Percentiles rank a stretch among this genome's conserved stretches.
phyloP scores from a whole-genome alignment of 208 protist genomes.

The Borovskyia barvae region DNA sequence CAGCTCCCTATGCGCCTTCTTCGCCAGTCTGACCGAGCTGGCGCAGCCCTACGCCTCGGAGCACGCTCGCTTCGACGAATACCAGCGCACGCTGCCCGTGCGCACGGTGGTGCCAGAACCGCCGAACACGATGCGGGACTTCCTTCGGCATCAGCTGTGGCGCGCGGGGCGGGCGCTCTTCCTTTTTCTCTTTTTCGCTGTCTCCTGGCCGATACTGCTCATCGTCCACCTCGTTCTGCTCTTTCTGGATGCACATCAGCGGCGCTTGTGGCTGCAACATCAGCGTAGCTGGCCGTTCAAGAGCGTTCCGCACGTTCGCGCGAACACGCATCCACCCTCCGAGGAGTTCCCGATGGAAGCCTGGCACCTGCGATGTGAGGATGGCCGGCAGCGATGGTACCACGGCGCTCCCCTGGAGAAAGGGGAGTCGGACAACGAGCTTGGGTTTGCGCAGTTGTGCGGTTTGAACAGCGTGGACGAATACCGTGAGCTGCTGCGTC shows the following conservation, averaged over 20 bases:
- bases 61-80: constrained; percentile 36
- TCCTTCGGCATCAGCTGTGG: constrained; percentile 24
- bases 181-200: constrained; percentile 32
- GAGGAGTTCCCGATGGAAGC: constrained; percentile 47
- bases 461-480: constrained; percentile 38
- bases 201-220: constrained; percentile 39
- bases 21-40: constrained; percentile 1
- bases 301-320: constrained; percentile 62
- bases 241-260: constrained; percentile 48
- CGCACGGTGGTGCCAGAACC: constrained; percentile 65
- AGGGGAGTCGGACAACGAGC: constrained; percentile 60
- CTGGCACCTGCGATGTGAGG: constrained; percentile 87
- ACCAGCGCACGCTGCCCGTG: constrained; percentile 51
- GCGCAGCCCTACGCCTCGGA: constrained; percentile 21
- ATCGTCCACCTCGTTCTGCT: constrained; percentile 49
- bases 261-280: constrained; percentile 33
- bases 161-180: constrained; percentile 1
- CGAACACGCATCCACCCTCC: constrained; percentile 27
- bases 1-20: background rate
- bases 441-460: constrained; percentile 49
- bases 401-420: constrained; percentile 44
- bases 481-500: constrained; percentile 26
- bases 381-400: constrained; percentile 89
- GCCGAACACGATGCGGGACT: constrained; percentile 49
- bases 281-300: constrained; percentile 43